These are phyloP conservation scores for Vigna angularis DNA, from an alignment of 306 rosid species.

Conservation along the genomic window DNA sequence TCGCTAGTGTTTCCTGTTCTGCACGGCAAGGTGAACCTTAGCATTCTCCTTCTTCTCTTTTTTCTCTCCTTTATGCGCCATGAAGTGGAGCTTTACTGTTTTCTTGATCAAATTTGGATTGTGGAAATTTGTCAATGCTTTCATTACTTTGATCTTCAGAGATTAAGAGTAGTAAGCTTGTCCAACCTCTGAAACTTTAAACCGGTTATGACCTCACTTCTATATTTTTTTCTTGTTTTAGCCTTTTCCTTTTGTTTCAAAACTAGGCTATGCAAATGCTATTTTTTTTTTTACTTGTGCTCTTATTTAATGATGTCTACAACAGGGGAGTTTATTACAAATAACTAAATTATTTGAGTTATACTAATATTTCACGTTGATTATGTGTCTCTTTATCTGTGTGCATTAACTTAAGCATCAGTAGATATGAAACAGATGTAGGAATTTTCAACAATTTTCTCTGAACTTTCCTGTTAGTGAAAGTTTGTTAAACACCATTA, in stretches of 20 bases:
- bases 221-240: background rate
- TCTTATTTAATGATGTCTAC: background rate
- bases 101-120: constrained; percentile 4
- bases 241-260: background rate
- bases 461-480: background rate
- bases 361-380: background rate
- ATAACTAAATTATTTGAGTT: background rate
- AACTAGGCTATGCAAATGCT: background rate
- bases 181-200: background rate
- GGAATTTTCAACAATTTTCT: background rate
- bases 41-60: background rate
- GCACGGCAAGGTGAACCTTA: constrained; percentile 57
- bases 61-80: background rate
- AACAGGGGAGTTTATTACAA: background rate
- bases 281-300: background rate
- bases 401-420: background rate
- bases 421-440: background rate
- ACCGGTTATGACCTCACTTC: background rate
- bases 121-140: background rate
- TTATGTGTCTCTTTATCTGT: background rate
- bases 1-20: constrained; percentile 42
- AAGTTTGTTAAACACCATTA: constrained; percentile 1
- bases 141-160: constrained; percentile 23
- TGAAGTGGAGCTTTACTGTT: background rate
- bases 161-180: background rate